A percentile compares a stretch with the other conserved stretches of the same genome.
Evolutionary conservation across 495 filamentous ascomycete genomes (phyloP).

Genomic region (Recurvomyces mirabilis): DNA sequence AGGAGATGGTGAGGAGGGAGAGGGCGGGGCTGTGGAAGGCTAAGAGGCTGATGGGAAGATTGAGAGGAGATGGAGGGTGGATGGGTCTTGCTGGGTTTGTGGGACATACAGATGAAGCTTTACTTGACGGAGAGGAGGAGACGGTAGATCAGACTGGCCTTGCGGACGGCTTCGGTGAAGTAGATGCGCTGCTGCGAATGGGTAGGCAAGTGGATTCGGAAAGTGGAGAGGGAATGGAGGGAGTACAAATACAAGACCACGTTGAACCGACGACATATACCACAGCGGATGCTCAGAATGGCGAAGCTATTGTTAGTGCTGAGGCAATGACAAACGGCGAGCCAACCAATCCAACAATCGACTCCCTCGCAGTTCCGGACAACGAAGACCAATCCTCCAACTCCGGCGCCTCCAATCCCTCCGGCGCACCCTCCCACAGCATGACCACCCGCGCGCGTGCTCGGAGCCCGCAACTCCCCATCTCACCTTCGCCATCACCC

Average conservation of each 20-base stretch:
- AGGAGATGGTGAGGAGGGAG: conserved; percentile 65
- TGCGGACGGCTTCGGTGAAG: no score
- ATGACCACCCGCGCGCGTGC: conserved; percentile 62
- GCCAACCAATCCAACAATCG: conserved; percentile 8
- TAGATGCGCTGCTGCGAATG: no score
- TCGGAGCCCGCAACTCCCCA: conserved; percentile 36
- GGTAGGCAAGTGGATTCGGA: not conserved
- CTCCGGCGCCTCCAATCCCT: conserved; percentile 24
- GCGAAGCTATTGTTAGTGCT: no score
- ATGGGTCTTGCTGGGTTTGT: conserved; percentile 57
- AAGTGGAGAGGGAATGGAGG: conserved; percentile 13
- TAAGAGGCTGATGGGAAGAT: conserved; percentile 62
- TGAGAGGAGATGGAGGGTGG: conserved; percentile 73
- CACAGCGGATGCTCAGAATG: no score
- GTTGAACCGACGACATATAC: no score
- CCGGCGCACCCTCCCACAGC: conserved; percentile 40
- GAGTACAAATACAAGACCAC: conserved; percentile 9
- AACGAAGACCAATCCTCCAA: conserved; percentile 17
- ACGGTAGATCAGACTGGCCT: no score
- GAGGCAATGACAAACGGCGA: no score
- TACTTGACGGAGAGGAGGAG: conserved; percentile 3
- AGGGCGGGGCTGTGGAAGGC: conserved; percentile 61
- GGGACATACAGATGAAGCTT: conserved; percentile 40
- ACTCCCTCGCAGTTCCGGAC: conserved; percentile 1
- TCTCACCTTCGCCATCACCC: conserved; percentile 28